Conservation (phyloP, 2,329 filamentous ascomycete species). For the Aspergillus novofumigatus region DNA sequence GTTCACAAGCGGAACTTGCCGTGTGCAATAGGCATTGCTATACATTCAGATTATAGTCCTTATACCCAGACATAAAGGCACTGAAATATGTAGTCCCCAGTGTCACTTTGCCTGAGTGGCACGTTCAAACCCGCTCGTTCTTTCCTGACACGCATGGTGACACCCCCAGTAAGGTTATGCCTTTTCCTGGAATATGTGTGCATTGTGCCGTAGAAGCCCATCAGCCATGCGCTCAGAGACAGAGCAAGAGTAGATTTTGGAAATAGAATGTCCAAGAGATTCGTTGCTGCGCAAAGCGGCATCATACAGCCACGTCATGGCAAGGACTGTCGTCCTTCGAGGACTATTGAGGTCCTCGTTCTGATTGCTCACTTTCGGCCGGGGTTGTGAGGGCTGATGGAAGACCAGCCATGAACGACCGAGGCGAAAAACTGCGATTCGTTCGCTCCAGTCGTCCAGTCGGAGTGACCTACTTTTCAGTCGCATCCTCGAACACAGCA, state of each 20-base stretch:
- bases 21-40: not conserved
- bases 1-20: not conserved
- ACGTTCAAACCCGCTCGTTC: slow-evolving; percentile 1
- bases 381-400: not conserved
- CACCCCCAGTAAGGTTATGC: slow-evolving; percentile 1
- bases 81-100: not conserved
- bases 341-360: not conserved
- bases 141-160: slow-evolving; percentile 6
- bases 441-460: not conserved
- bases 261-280: not conserved
- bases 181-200: not conserved
- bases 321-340: not conserved
- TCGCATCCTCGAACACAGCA: not conserved
- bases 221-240: not conserved
- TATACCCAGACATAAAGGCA: not conserved
- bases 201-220: slow-evolving; percentile 2
- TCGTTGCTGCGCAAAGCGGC: not conserved
- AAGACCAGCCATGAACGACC: not conserved
- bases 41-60: not conserved
- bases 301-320: not conserved
- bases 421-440: not conserved
- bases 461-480: not conserved
- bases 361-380: not conserved
- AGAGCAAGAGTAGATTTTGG: not conserved
- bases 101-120: not conserved